A percentile compares a stretch with the other conserved stretches of the same genome.
Conservation (phyloP, 108 stramenopile species). For the Nannochloropsis granulata region DNA sequence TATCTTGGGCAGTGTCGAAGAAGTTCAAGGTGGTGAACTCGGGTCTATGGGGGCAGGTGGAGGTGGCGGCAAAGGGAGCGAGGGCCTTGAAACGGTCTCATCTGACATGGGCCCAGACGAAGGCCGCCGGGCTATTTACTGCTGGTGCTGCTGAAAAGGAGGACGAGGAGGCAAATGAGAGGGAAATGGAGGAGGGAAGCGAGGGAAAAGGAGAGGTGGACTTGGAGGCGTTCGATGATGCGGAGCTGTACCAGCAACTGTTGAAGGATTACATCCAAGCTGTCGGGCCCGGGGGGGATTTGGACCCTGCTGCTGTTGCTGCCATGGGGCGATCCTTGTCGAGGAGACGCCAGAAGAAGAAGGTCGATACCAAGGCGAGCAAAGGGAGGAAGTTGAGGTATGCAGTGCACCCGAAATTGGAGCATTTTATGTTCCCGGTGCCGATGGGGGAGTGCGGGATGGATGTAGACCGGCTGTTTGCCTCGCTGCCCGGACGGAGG, state of each 20-base stretch:
- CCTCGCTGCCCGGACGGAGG: conserved; percentile 22
- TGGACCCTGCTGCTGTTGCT: not conserved
- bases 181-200: not conserved
- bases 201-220: conserved; percentile 12
- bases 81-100: not conserved
- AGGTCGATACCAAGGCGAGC: conserved; percentile 72
- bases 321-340: conserved; percentile 12
- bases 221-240: conserved; percentile 56
- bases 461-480: conserved; percentile 29
- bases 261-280: conserved; percentile 53
- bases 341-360: conserved; percentile 39
- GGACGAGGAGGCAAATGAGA: not conserved
- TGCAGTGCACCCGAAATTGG: conserved; percentile 63
- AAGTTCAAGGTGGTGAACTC: conserved; percentile 46
- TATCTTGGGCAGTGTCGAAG: conserved; percentile 7
- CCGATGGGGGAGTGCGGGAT: conserved; percentile 19
- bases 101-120: not conserved
- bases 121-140: not conserved
- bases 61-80: not conserved
- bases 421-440: conserved; percentile 81
- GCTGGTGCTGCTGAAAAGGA: not conserved
- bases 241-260: conserved; percentile 78
- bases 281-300: conserved; percentile 8
- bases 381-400: conserved; percentile 88
- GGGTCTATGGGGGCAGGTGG: conserved; percentile 46